phyloP scores from a whole-genome alignment of 2,329 filamentous ascomycete genomes.

The Zarea fungicola region DNA sequence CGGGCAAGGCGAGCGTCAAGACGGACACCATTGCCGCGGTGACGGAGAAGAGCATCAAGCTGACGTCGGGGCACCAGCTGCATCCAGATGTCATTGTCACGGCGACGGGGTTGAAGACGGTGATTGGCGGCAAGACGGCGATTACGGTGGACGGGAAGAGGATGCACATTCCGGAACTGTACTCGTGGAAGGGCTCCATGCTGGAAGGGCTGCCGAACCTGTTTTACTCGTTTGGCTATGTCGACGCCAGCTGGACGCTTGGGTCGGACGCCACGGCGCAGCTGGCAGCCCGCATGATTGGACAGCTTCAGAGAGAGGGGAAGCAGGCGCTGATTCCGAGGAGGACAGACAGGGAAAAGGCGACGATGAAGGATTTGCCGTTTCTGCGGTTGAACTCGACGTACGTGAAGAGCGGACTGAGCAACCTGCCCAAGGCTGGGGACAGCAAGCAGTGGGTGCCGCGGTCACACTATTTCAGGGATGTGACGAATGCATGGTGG shows the following conservation, averaged over 20 bases:
- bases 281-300: slow-evolving; percentile 45
- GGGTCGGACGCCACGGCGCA: slow-evolving; percentile 52
- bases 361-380: not conserved
- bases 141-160: slow-evolving; percentile 49
- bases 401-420: not conserved
- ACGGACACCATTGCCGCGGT: slow-evolving; percentile 50
- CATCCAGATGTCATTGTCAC: slow-evolving; percentile 64
- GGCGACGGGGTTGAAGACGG: slow-evolving; percentile 60
- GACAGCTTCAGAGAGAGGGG: slow-evolving; percentile 40
- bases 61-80: slow-evolving; percentile 44
- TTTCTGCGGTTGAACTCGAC: slow-evolving; percentile 5
- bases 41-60: slow-evolving; percentile 41
- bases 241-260: slow-evolving; percentile 62
- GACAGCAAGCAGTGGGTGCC: slow-evolving; percentile 1
- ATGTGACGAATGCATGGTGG: slow-evolving; percentile 2
- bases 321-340: slow-evolving; percentile 19
- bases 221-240: slow-evolving; percentile 58
- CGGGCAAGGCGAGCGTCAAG: slow-evolving; percentile 34
- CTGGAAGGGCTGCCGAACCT: slow-evolving; percentile 62
- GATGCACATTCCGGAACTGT: slow-evolving; percentile 45
- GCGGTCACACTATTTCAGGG: not conserved
- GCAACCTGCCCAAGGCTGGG: slow-evolving; percentile 3
- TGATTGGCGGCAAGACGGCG: slow-evolving; percentile 48
- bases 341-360: not conserved
- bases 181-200: slow-evolving; percentile 61